Evolutionary conservation across 2,329 filamentous ascomycete genomes (phyloP), one percentile per base, ranked within the genome.

Genomic region (Penicillium sp.): DNA sequence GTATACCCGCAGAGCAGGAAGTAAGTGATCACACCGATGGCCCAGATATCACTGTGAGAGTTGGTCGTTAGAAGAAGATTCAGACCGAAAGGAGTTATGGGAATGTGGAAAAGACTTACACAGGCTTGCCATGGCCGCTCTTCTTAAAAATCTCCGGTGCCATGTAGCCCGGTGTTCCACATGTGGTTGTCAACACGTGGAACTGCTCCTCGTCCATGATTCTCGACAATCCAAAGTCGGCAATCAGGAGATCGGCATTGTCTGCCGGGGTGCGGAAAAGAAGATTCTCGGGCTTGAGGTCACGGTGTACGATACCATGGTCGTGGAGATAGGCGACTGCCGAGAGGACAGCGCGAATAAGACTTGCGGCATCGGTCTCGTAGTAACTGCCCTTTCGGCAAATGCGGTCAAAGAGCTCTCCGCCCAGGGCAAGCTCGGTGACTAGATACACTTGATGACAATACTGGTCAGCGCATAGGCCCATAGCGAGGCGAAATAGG

Each of bases 171-270:
- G 93, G 93, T 1, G 93, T 98, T 44, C 93, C 93, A 64, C 93
- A 98, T 1, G 93, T 98, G 0, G 93, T 98, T 8, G 93, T 98
- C 48, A 98, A 73, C 19, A 97, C 91, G 63, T 97, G 93, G 68
- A 97, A 97, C 63, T 95, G 87, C 68, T 96, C 89, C 69, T 97
- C 93, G 62, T 98, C 93, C 91, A 98, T 97, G 69, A 98, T 96
- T 43, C 93, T 81, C 17, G 86, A 93, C 34, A 98, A 75, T 7
- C 93, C 93, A 67, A 98, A 98, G 65, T 98, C 93, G 47, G 93
- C 93, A 63, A 98, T 98, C 43, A 98, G 74, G 19, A 98, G 78
- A 68, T 98, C 93, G 33, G 93, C 89, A 60, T 97, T 97, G 67
- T 98, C 93, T 68, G 98, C 93, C 19, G 93, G 93, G 0, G 93